Conservation (phyloP, 2,329 filamentous ascomycete species). For the Fusarium chlamydosporum region DNA sequence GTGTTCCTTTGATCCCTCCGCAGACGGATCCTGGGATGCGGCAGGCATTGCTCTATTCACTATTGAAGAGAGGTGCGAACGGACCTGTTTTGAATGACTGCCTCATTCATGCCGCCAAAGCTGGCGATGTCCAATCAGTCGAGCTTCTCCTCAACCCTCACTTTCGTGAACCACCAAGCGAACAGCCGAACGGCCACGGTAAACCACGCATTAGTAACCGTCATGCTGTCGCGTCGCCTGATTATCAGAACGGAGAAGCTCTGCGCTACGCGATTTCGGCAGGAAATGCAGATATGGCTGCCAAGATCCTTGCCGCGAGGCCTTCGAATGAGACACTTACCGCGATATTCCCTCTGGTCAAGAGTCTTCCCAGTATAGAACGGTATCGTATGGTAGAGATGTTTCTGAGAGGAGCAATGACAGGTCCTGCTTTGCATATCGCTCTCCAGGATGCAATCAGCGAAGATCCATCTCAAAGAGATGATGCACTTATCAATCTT, state of each 20-base stretch:
- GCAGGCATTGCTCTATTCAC: constrained; percentile 59
- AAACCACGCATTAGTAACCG: constrained; percentile 55
- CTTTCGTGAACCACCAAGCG: constrained; percentile 56
- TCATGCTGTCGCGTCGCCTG: constrained; percentile 66
- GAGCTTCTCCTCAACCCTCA: constrained; percentile 65
- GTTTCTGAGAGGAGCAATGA: constrained; percentile 65
- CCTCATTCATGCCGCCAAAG: constrained; percentile 64
- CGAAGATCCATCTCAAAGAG: constrained; percentile 62
- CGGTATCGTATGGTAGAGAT: constrained; percentile 65
- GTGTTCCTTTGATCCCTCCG: constrained; percentile 64
- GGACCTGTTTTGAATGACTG: constrained; percentile 64
- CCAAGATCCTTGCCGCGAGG: constrained; percentile 62
- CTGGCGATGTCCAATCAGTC: constrained; percentile 63
- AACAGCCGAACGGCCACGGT: constrained; percentile 39
- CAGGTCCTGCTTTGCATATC: constrained; percentile 62
- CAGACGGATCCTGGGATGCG: constrained; percentile 63
- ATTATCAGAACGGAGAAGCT: constrained; percentile 66
- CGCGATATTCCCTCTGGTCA: constrained; percentile 64
- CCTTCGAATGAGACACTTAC: constrained; percentile 64
- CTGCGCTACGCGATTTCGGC: constrained; percentile 64
- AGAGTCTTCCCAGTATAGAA: constrained; percentile 58
- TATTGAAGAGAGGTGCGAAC: constrained; percentile 66
- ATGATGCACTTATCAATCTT: constrained; percentile 66
- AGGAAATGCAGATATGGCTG: constrained; percentile 61
- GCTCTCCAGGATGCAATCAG: constrained; percentile 68